These are phyloP conservation scores for Gloeostereum incarnatum DNA, from an alignment of 768 basidiomycete genomes.

Conservation along the genomic window DNA sequence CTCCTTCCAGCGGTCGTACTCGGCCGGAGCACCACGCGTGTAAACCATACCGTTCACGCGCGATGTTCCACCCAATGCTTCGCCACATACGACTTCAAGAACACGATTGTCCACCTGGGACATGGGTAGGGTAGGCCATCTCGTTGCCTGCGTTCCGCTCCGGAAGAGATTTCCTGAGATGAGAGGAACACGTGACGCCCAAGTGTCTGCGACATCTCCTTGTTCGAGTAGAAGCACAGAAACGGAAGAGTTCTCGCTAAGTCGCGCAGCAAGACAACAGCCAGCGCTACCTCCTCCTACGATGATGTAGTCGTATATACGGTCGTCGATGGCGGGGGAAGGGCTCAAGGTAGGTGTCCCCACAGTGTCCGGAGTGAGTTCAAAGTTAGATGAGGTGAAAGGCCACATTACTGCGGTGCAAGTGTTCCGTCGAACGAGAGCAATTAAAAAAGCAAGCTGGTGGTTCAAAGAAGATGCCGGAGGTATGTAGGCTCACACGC, in stretches of 20 bases:
- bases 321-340: neutral
- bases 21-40: conserved; percentile 13
- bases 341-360: neutral
- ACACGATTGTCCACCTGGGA: conserved; percentile 4
- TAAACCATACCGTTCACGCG: conserved; percentile 19
- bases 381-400: conserved; percentile 15
- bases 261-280: conserved; percentile 18
- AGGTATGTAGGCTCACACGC: no score
- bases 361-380: no score
- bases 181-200: conserved; percentile 18
- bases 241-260: conserved; percentile 15
- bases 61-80: conserved; percentile 15
- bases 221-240: conserved; percentile 21
- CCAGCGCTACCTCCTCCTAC: conserved; percentile 19
- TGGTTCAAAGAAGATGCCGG: no score
- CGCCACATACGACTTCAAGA: conserved; percentile 16
- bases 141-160: conserved; percentile 12
- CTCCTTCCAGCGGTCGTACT: conserved; percentile 18
- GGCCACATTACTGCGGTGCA: no score
- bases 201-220: conserved; percentile 16
- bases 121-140: conserved; percentile 8
- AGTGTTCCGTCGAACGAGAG: no score
- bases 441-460: no score
- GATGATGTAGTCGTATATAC: conserved; percentile 11
- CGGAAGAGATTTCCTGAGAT: conserved; percentile 18